phyloP scores from a whole-genome alignment of 2,329 filamentous ascomycete species.

The Ophiosphaerella korrae region DNA sequence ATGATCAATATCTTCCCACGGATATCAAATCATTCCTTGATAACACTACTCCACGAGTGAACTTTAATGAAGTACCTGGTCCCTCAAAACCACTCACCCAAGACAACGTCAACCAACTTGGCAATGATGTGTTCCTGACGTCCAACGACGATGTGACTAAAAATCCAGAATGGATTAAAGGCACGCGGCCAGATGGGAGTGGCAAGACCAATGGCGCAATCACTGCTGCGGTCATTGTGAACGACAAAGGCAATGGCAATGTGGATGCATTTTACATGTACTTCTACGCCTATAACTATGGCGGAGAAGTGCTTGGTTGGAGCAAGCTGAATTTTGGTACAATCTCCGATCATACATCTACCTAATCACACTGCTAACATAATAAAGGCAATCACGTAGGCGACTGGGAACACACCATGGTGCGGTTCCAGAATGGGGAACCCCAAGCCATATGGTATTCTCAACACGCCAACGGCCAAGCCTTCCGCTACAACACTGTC shows the following conservation, averaged over 20 bases:
- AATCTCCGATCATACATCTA: background rate
- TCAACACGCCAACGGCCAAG: constrained; percentile 67
- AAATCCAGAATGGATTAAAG: constrained; percentile 54
- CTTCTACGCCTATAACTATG: constrained; percentile 64
- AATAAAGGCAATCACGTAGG: constrained; percentile 64
- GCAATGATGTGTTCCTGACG: constrained; percentile 52
- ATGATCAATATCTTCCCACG: constrained; percentile 52
- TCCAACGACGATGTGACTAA: constrained; percentile 50
- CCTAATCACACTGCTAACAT: background rate
- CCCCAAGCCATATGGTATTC: constrained; percentile 66
- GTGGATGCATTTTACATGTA: constrained; percentile 69
- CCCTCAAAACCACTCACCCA: constrained; percentile 47
- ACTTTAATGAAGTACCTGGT: constrained; percentile 40
- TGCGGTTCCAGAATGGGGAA: constrained; percentile 63
- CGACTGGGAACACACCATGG: constrained; percentile 71
- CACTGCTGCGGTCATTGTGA: constrained; percentile 61
- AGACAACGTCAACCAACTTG: constrained; percentile 52
- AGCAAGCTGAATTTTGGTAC: constrained; percentile 52
- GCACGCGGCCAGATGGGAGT: constrained; percentile 57
- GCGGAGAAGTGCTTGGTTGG: constrained; percentile 54
- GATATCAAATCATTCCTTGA: constrained; percentile 50
- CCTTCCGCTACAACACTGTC: constrained; percentile 63
- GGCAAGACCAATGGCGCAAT: constrained; percentile 59
- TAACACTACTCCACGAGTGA: constrained; percentile 48
- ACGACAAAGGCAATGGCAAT: constrained; percentile 58